These are phyloP conservation scores for Phytophthora sp. DNA, from an alignment of 352 stramenopile species.

Conservation along the genomic window DNA sequence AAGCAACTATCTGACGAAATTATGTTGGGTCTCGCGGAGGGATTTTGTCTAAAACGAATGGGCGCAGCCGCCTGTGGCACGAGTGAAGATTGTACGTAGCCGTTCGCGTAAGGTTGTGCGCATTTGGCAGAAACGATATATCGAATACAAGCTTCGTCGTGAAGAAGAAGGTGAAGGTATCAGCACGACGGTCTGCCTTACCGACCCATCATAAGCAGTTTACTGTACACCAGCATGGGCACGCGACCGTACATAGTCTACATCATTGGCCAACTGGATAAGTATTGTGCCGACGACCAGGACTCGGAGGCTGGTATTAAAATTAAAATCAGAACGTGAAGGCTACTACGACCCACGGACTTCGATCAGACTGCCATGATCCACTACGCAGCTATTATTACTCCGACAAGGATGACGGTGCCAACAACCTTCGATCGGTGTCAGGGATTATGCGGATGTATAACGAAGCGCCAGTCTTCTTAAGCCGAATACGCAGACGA, in stretches of 20 bases:
- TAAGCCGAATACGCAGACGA: constrained; percentile 30
- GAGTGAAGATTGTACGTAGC: constrained; percentile 11
- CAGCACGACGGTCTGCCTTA: background rate
- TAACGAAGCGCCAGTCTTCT: constrained; percentile 20
- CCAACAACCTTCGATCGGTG: constrained; percentile 16
- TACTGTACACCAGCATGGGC: background rate
- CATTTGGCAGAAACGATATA: background rate
- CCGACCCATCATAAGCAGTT: background rate
- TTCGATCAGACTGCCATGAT: background rate
- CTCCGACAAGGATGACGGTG: constrained; percentile 23
- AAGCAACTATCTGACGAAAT: constrained; percentile 2
- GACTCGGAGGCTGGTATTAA: constrained; percentile 37
- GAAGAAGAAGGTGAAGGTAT: constrained; percentile 1
- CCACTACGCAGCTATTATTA: constrained; percentile 8
- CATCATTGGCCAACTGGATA: constrained; percentile 1
- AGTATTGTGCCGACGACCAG: background rate
- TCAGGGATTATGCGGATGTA: constrained; percentile 27
- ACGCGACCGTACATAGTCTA: constrained; percentile 31
- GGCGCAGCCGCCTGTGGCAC: constrained; percentile 16
- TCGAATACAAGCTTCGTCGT: background rate
- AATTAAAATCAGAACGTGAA: constrained; percentile 37
- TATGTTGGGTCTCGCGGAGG: constrained; percentile 5
- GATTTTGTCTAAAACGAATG: background rate
- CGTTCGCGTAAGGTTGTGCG: background rate
- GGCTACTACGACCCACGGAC: background rate